phyloP scores from a whole-genome alignment of 352 stramenopile species.

The Phytophthora sp. region DNA sequence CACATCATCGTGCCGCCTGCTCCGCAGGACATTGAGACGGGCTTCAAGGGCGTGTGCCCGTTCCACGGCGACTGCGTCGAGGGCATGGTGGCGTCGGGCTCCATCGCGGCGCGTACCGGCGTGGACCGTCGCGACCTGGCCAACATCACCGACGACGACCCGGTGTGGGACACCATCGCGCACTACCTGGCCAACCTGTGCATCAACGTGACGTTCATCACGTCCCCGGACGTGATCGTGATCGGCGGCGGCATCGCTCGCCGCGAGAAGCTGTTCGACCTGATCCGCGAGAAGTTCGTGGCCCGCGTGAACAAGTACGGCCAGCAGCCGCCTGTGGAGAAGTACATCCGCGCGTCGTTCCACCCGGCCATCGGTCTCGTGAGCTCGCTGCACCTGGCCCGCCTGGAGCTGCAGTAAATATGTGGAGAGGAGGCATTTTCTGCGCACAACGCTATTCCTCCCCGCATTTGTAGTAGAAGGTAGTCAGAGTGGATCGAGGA shows the following conservation, averaged over 20 bases:
- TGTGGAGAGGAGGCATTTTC: conserved; percentile 10
- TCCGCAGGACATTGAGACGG: conserved; percentile 79
- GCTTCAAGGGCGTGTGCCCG: conserved; percentile 82
- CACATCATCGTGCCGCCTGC: conserved; percentile 79
- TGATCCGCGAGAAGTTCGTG: conserved; percentile 85
- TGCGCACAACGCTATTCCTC: background rate
- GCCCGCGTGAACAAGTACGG: conserved; percentile 83
- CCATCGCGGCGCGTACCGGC: conserved; percentile 89
- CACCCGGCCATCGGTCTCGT: conserved; percentile 84
- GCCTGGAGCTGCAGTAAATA: conserved; percentile 56
- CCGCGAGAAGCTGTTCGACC: conserved; percentile 83
- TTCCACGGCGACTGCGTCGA: conserved; percentile 94
- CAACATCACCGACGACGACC: conserved; percentile 85
- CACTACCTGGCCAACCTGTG: conserved; percentile 97
- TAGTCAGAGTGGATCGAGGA: conserved; percentile 25
- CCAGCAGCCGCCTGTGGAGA: conserved; percentile 65
- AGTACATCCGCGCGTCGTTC: conserved; percentile 87
- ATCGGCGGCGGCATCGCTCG: conserved; percentile 96
- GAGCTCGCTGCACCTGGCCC: conserved; percentile 81
- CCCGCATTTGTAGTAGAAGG: conserved; percentile 33
- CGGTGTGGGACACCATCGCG: conserved; percentile 93
- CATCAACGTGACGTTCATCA: conserved; percentile 92
- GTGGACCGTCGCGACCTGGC: conserved; percentile 73
- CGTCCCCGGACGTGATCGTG: conserved; percentile 95
- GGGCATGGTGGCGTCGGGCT: conserved; percentile 89